Conservation (phyloP, 192 early-diverging fungal species). For the Linnemannia elongata region DNA sequence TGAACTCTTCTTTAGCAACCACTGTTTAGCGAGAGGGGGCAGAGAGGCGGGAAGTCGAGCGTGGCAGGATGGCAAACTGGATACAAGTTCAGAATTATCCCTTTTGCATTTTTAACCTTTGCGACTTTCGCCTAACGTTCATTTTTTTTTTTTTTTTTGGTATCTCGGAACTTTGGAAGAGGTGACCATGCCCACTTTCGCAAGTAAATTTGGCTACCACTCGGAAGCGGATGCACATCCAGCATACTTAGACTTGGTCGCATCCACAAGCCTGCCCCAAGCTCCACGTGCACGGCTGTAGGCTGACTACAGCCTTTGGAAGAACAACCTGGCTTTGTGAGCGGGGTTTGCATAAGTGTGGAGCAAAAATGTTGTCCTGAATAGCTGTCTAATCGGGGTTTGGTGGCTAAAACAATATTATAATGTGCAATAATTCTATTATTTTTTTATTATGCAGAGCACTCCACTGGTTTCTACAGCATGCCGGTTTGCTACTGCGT, state of each 20-base stretch:
- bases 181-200: slow-evolving; percentile 24
- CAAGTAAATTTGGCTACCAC: slow-evolving; percentile 10
- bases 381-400: neutral
- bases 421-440: neutral
- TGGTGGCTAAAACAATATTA: no score
- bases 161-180: slow-evolving; percentile 14
- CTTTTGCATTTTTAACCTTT: no score
- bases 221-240: slow-evolving; percentile 19
- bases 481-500: no score
- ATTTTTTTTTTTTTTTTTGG: neutral
- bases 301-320: neutral
- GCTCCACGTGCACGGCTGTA: neutral
- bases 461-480: slow-evolving; percentile 30
- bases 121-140: no score
- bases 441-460: slow-evolving; percentile 35
- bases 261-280: slow-evolving; percentile 17
- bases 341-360: no score
- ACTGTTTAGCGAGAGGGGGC: no score
- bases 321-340: no score
- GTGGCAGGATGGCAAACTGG: no score
- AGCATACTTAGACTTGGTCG: slow-evolving; percentile 14
- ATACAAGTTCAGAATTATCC: no score
- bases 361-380: no score
- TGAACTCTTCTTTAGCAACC: no score
- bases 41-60: no score